A percentile compares a stretch with the other conserved stretches of the same genome.
Conservation (phyloP, 225 moss, liverwort and hornwort species). For the Pleurozium schreberi region DNA sequence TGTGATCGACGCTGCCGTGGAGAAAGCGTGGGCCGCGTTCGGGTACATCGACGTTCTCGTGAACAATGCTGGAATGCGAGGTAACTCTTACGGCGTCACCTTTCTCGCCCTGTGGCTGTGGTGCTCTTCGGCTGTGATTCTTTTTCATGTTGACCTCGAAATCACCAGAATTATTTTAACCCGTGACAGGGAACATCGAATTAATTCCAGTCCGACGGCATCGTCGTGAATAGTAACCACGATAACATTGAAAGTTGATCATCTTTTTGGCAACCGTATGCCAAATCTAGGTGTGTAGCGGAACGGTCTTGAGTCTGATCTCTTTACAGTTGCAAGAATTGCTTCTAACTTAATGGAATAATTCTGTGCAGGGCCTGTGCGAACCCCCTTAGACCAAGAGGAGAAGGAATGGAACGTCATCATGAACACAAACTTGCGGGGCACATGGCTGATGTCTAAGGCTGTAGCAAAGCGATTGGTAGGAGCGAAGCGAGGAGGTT, state of each 20-base stretch:
- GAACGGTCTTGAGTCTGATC: neutral
- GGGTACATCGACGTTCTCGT: slow-evolving; percentile 63
- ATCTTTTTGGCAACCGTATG: neutral
- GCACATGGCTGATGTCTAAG: slow-evolving; percentile 75
- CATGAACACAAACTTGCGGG: slow-evolving; percentile 59
- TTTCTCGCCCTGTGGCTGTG: neutral
- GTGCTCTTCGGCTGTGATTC: neutral
- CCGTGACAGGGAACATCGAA: neutral
- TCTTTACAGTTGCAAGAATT: neutral
- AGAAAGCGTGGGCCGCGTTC: slow-evolving; percentile 60
- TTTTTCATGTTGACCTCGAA: neutral
- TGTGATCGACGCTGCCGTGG: slow-evolving; percentile 55
- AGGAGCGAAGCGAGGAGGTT: slow-evolving; percentile 40
- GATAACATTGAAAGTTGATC: neutral
- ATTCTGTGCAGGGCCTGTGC: slow-evolving; percentile 29
- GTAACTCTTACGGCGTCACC: neutral
- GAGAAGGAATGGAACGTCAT: slow-evolving; percentile 63
- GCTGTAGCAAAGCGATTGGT: slow-evolving; percentile 58
- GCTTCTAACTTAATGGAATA: neutral
- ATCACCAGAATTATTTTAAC: neutral
- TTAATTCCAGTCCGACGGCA: neutral
- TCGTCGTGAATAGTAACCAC: neutral
- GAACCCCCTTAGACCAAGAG: slow-evolving; percentile 27
- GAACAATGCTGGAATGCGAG: slow-evolving; percentile 78
- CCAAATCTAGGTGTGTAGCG: neutral